Percentiles rank a stretch among this genome's conserved stretches.
Conservation (phyloP, 495 filamentous ascomycete species). For the Pyrenula massariospora region DNA sequence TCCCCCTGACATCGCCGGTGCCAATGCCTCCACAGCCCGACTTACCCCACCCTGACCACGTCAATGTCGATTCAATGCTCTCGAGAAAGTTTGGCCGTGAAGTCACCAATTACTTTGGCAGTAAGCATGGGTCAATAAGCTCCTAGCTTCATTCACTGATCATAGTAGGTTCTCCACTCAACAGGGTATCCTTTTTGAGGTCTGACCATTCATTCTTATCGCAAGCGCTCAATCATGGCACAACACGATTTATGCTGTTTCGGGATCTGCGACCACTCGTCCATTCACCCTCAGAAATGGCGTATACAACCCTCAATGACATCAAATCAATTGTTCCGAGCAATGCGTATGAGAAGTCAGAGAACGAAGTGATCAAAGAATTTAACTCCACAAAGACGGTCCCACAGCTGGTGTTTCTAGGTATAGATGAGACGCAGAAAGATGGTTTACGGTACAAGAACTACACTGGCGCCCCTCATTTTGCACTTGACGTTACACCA, state of each 20-base stretch:
- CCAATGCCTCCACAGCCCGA: constrained; percentile 5
- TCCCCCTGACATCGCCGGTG: not conserved
- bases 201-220: constrained; percentile 68
- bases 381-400: constrained; percentile 61
- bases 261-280: constrained; percentile 69
- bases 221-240: constrained; percentile 59
- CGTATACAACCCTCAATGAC: constrained; percentile 49
- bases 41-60: constrained; percentile 44
- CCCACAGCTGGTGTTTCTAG: constrained; percentile 73
- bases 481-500: constrained; percentile 81
- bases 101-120: constrained; percentile 90
- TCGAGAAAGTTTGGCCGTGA: constrained; percentile 81
- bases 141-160: constrained; percentile 6
- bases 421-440: constrained; percentile 56
- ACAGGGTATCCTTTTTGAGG: constrained; percentile 78
- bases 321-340: constrained; percentile 58
- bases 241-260: constrained; percentile 62
- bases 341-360: constrained; percentile 57
- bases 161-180: constrained; percentile 51
- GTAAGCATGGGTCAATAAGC: constrained; percentile 20
- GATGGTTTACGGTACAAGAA: constrained; percentile 38
- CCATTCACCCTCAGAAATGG: constrained; percentile 40
- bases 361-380: constrained; percentile 57
- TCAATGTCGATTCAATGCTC: constrained; percentile 70
- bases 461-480: constrained; percentile 71